A percentile compares a stretch with the other conserved stretches of the same genome.
Evolutionary conservation across 331 rosid genomes (phyloP).

Genomic region (Quercus tomentella): DNA sequence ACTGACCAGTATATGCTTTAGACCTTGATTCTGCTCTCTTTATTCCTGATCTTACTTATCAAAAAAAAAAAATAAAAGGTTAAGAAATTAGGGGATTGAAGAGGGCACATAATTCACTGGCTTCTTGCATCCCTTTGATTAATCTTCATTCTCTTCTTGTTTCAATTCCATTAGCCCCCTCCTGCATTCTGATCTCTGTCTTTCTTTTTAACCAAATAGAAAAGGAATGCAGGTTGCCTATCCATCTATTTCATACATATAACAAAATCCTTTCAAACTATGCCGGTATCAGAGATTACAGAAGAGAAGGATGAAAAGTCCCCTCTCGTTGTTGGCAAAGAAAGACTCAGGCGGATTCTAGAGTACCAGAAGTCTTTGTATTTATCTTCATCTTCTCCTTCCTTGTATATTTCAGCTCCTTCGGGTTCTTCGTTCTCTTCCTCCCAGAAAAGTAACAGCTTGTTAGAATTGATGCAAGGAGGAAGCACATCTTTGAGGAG

Average conservation of each 20-base stretch:
- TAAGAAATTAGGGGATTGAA: no score
- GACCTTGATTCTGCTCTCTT: no score
- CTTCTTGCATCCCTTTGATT: conserved; percentile 18
- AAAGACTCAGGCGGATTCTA: conserved; percentile 46
- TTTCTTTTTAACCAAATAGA: background rate
- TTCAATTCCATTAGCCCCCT: conserved; percentile 15
- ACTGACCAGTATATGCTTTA: no score
- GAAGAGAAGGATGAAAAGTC: conserved; percentile 53
- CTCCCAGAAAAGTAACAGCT: conserved; percentile 38
- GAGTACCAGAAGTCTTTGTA: conserved; percentile 53
- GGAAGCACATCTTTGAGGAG: conserved; percentile 77
- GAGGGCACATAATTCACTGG: background rate
- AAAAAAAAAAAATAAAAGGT: no score
- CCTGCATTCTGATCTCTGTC: background rate
- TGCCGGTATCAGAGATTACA: conserved; percentile 40
- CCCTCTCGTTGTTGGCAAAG: conserved; percentile 36
- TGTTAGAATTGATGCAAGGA: conserved; percentile 66
- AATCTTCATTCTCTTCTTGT: background rate
- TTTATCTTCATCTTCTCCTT: conserved; percentile 25
- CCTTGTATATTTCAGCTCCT: conserved; percentile 23
- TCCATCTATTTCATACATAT: conserved; percentile 1
- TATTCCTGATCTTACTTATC: no score
- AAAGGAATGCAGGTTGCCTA: background rate
- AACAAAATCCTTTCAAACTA: background rate
- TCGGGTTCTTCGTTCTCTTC: conserved; percentile 36